Conservation (phyloP, 495 filamentous ascomycete genomes). For the Pseudevernia furfuracea region DNA sequence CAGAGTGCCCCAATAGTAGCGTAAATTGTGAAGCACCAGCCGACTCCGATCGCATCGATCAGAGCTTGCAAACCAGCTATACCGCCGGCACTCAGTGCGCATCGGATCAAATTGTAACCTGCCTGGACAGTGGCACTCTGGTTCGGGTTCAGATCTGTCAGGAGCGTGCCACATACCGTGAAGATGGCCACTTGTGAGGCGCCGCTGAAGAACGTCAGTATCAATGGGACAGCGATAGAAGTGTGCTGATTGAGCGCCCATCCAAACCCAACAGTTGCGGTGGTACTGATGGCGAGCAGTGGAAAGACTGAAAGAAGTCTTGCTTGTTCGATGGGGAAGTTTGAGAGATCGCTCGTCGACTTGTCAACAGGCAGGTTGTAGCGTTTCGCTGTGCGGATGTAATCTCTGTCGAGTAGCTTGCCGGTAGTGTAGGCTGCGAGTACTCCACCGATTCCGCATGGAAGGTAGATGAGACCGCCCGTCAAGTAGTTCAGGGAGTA, state of each 20-base stretch:
- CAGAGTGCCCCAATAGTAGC: constrained; percentile 1
- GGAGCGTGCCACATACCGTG: constrained; percentile 33
- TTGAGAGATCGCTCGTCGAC: constrained; percentile 16
- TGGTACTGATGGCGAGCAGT: constrained; percentile 30
- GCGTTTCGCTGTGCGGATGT: constrained; percentile 11
- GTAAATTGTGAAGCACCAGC: constrained; percentile 60
- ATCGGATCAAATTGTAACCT: constrained; percentile 60
- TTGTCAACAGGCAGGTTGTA: constrained; percentile 11
- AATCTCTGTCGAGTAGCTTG: constrained; percentile 5
- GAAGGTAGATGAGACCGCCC: constrained; percentile 32
- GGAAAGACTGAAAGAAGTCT: constrained; percentile 38
- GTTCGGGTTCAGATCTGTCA: constrained; percentile 57
- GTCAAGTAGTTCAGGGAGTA: constrained; percentile 38
- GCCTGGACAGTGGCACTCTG: constrained; percentile 59
- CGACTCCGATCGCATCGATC: constrained; percentile 53
- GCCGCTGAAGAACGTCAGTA: constrained; percentile 30
- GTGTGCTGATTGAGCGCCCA: constrained; percentile 37
- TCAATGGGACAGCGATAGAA: constrained; percentile 29
- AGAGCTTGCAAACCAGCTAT: constrained; percentile 58
- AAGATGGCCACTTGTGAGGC: constrained; percentile 28
- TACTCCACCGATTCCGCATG: constrained; percentile 14
- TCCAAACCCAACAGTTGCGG: constrained; percentile 37
- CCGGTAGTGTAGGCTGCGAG: background rate
- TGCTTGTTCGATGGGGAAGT: constrained; percentile 43
- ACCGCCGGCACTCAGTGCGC: constrained; percentile 56